Percentiles rank a stretch among this genome's conserved stretches.
phyloP scores from a whole-genome alignment of 768 basidiomycete genomes.

The Xerocomellus amylosporus region DNA sequence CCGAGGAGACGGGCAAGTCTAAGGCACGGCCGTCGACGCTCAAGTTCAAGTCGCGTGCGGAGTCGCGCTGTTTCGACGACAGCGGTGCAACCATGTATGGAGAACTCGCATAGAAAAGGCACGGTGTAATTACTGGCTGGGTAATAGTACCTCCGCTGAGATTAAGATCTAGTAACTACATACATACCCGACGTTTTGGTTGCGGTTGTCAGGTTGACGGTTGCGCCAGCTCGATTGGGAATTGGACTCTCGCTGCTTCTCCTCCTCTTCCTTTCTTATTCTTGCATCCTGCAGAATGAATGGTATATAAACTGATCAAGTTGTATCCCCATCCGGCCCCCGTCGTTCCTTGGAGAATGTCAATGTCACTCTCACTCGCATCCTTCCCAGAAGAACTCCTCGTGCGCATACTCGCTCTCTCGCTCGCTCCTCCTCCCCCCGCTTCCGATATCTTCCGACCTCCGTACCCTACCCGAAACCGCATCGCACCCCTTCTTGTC shows the following conservation, averaged over 20 bases:
- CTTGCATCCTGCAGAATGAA: not conserved
- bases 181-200: too few species aligned
- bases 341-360: not conserved
- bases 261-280: not conserved
- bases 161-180: too few species aligned
- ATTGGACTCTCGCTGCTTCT: not conserved
- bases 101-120: not conserved
- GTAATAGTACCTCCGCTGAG: too few species aligned
- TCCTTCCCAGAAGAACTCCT: constrained; percentile 45
- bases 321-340: not conserved
- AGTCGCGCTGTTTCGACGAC: not conserved
- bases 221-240: constrained; percentile 10
- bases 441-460: constrained; percentile 21
- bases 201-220: constrained; percentile 2
- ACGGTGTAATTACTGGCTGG: constrained; percentile 1
- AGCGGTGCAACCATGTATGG: not conserved
- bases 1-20: constrained; percentile 6
- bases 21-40: constrained; percentile 4
- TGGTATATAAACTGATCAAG: constrained; percentile 5
- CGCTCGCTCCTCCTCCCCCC: constrained; percentile 28
- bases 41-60: constrained; percentile 7
- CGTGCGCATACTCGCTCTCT: constrained; percentile 42
- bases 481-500: constrained; percentile 47
- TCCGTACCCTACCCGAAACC: constrained; percentile 16
- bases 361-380: constrained; percentile 22